These are phyloP conservation scores for Tricholomella constricta DNA, from an alignment of 768 basidiomycete species.

Conservation along the genomic window DNA sequence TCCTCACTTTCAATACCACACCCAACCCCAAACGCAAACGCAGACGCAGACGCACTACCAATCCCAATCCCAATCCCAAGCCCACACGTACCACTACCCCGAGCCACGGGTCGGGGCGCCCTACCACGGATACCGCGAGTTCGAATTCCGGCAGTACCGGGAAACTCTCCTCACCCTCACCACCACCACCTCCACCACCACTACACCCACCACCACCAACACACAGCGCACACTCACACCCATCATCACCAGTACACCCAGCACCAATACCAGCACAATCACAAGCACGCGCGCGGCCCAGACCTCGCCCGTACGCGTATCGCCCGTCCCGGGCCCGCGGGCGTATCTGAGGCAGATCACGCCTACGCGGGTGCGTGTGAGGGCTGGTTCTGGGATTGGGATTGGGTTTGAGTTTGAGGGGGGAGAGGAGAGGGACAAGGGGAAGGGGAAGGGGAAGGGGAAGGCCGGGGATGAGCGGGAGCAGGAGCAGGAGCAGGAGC, in stretches of 20 bases:
- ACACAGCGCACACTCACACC: no score
- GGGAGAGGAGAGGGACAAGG: neutral
- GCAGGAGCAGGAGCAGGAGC: no score
- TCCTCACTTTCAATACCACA: neutral
- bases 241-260: no score
- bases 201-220: no score
- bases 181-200: no score
- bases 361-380: constrained; percentile 2
- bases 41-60: neutral
- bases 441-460: neutral
- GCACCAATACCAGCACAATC: no score
- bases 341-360: constrained; percentile 7
- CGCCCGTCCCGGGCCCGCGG: constrained; percentile 3
- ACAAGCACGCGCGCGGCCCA: constrained; percentile 2
- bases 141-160: neutral
- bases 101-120: no score
- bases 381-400: neutral
- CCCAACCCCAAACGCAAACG: neutral
- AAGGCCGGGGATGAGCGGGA: neutral
- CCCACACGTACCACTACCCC: constrained; percentile 2
- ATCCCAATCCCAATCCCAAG: no score
- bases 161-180: neutral
- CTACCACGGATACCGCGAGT: constrained; percentile 4
- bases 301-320: constrained; percentile 12
- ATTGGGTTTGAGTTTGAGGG: no score